Conservation (phyloP, 1,284 basidiomycete species). For the Moniliella sp. region DNA sequence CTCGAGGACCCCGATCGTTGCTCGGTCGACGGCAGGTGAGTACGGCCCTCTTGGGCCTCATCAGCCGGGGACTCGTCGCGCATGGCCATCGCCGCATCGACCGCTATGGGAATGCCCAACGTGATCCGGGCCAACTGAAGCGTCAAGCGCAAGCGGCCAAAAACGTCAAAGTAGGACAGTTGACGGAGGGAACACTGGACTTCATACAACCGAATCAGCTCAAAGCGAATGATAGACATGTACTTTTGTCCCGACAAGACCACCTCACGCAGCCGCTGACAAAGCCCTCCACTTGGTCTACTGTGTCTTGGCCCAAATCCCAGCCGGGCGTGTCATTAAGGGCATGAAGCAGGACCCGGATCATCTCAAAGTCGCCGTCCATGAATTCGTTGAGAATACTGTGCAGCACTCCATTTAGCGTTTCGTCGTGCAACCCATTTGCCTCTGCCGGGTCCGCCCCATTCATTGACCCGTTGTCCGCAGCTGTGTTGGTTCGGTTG, state of each 20-base stretch:
- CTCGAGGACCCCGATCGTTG: too few relatives aligned
- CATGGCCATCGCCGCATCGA: constrained; percentile 54
- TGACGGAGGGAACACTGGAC: constrained; percentile 53
- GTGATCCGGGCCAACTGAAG: constrained; percentile 60
- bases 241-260: constrained; percentile 50
- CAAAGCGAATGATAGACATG: constrained; percentile 49
- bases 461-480: too few relatives aligned
- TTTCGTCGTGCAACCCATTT: too few relatives aligned
- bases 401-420: constrained; percentile 50
- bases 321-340: constrained; percentile 26
- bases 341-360: constrained; percentile 45
- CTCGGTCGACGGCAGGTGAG: too few relatives aligned
- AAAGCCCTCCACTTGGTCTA: constrained; percentile 33
- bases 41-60: too few relatives aligned
- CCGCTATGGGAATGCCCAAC: constrained; percentile 50
- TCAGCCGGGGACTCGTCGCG: too few relatives aligned
- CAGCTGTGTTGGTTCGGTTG: constrained; percentile 10
- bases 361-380: constrained; percentile 59
- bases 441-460: too few relatives aligned
- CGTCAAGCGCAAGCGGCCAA: constrained; percentile 53
- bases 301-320: constrained; percentile 30
- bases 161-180: constrained; percentile 53
- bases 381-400: constrained; percentile 58
- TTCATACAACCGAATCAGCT: constrained; percentile 53
- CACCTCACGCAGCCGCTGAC: constrained; percentile 28